phyloP scores from a whole-genome alignment of 441 rosid species.

The Erodium chrysanthum region DNA sequence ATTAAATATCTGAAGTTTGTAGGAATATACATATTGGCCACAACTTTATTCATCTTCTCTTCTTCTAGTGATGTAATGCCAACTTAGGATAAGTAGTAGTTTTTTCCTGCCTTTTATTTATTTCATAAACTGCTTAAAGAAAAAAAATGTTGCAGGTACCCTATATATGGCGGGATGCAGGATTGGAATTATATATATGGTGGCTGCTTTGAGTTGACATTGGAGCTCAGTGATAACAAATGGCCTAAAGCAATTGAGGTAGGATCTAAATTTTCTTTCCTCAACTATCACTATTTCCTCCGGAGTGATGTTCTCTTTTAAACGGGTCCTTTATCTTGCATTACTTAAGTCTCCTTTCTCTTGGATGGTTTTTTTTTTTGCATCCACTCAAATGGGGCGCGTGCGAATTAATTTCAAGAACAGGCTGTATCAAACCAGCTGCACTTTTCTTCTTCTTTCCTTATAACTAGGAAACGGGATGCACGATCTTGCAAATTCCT shows the following conservation, averaged over 20 bases:
- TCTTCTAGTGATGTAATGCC: not conserved
- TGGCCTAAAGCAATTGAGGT: conserved; percentile 93
- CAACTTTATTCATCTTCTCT: not conserved
- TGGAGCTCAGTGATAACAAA: conserved; percentile 83
- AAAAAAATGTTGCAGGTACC: conserved; percentile 57
- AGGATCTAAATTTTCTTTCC: conserved; percentile 16
- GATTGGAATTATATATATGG: conserved; percentile 95
- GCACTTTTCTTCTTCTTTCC: too few species aligned
- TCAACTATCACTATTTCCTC: not conserved
- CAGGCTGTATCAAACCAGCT: too few species aligned
- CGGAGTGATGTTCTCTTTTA: not conserved
- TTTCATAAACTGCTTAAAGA: not conserved
- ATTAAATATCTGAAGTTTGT: not conserved
- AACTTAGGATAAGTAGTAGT: not conserved
- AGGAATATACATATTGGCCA: not conserved
- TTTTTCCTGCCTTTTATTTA: not conserved
- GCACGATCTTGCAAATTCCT: too few species aligned
- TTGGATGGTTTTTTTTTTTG: not conserved
- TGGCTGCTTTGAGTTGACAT: conserved; percentile 85
- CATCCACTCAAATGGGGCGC: not conserved
- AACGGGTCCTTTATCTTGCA: too few species aligned
- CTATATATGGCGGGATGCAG: conserved; percentile 97
- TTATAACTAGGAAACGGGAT: too few species aligned
- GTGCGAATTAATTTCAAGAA: too few species aligned
- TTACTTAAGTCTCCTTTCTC: too few species aligned